These are phyloP conservation scores for Stachybotrys echinatus DNA, from an alignment of 2,329 filamentous ascomycete genomes.

Conservation along the genomic window DNA sequence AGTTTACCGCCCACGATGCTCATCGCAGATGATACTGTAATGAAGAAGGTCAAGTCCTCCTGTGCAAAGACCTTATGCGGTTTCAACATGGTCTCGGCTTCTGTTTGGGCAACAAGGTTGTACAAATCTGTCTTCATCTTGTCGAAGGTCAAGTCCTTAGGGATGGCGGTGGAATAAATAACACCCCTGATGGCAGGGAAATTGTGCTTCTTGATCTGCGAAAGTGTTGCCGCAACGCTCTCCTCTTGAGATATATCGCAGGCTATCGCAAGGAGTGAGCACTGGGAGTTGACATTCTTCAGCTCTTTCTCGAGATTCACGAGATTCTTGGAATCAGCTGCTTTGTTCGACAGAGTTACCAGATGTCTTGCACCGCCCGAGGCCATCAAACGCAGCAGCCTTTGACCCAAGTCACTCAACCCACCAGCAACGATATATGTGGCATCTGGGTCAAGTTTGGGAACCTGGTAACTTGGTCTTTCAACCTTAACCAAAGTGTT, in stretches of 20 bases:
- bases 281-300: background rate
- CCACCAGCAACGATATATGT: slow-evolving; percentile 10
- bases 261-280: slow-evolving; percentile 4
- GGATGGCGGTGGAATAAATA: slow-evolving; percentile 9
- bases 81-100: slow-evolving; percentile 9
- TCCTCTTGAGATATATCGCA: slow-evolving; percentile 4
- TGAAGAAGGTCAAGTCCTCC: slow-evolving; percentile 8
- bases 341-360: slow-evolving; percentile 5
- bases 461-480: slow-evolving; percentile 2
- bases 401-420: slow-evolving; percentile 6
- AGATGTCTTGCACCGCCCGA: slow-evolving; percentile 7
- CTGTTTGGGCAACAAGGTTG: slow-evolving; percentile 6
- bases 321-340: background rate
- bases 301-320: background rate
- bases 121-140: slow-evolving; percentile 10
- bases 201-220: slow-evolving; percentile 2
- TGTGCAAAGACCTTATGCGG: slow-evolving; percentile 3
- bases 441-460: slow-evolving; percentile 2
- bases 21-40: slow-evolving; percentile 10
- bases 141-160: slow-evolving; percentile 12
- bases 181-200: slow-evolving; percentile 7
- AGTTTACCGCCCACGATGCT: slow-evolving; percentile 9
- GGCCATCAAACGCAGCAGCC: slow-evolving; percentile 7
- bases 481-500: background rate
- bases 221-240: slow-evolving; percentile 2